Evolutionary conservation across 305 asterid genomes (phyloP), one percentile per base, ranked within the genome.

Genomic region (Fraxinus platypoda): DNA sequence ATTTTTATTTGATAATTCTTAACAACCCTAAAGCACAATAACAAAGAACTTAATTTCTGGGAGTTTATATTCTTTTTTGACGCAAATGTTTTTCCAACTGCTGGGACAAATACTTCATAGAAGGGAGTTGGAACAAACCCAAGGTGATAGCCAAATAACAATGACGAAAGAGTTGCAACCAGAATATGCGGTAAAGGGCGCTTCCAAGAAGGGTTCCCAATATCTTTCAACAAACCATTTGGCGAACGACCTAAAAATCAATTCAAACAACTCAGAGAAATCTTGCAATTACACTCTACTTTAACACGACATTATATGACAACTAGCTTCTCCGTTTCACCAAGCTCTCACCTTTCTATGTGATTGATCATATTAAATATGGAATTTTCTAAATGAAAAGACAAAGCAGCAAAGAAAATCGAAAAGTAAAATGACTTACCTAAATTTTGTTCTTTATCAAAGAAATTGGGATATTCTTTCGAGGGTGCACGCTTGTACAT

Each of bases 141-240:
- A 33, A 95, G 95, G 88, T 95, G 99, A 90, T 95, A 95, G 83
- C 99, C 99, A 84, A 87, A 95, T 79, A 95, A 89, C 85, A 94
- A 90, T 30, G 98, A 91, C 0, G 97, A 89, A 35, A 95, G 37
- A 82, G 91, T 91, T 84, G 98, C 99, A 84, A 95, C 97, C 85
- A 95, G 84, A 80, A 95, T 82, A 87, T 95, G 98, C 6, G 98
- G 99, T 85, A 95, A 84, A 3, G 99, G 90, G 72, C 91, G 93
- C 88, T 87, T 91, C 99, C 99, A 95, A 26, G 99, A 94, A 68
- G 98, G 95, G 64, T 89, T 91, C 77, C 91, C 93, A 23, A 76
- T 79, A 77, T 92, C 95, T 87, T 89, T 92, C 86, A 77, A 76
- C 31, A 21, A 82, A 81, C 75, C 92, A 89, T 77, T 82, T 41